Conservation (phyloP, 371 early-diverging fungal genomes). For the Rhizomucor pusillus region DNA sequence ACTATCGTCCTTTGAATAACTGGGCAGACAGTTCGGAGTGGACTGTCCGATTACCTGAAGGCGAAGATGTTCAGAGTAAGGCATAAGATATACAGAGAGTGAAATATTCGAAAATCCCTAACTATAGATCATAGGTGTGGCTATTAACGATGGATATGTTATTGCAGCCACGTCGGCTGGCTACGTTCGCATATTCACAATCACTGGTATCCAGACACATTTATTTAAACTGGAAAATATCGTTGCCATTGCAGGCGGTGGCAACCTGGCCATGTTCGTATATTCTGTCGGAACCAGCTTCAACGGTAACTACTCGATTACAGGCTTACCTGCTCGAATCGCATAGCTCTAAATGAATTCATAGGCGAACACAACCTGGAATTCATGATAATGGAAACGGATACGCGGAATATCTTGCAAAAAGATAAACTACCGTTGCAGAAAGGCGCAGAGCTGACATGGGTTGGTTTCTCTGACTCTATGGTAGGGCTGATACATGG, state of each 20-base stretch:
- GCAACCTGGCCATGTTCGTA: slow-evolving; percentile 36
- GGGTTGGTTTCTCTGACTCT: slow-evolving; percentile 85
- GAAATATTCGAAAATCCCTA: slow-evolving; percentile 4
- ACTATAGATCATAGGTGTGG: slow-evolving; percentile 48
- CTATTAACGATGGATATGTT: slow-evolving; percentile 66
- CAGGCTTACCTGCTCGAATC: too few relatives aligned
- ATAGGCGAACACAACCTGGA: slow-evolving; percentile 52
- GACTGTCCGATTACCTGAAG: slow-evolving; percentile 62
- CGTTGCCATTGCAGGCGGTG: slow-evolving; percentile 60
- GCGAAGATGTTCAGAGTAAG: slow-evolving; percentile 64
- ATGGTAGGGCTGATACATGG: slow-evolving; percentile 41
- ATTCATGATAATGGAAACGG: slow-evolving; percentile 68
- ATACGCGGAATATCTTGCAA: slow-evolving; percentile 55
- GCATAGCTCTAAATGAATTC: too few relatives aligned
- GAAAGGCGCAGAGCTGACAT: slow-evolving; percentile 59
- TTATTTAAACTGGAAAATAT: slow-evolving; percentile 66
- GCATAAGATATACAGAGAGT: neutral
- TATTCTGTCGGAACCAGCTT: slow-evolving; percentile 23
- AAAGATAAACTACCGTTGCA: slow-evolving; percentile 66
- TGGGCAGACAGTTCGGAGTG: slow-evolving; percentile 78
- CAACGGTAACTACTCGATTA: slow-evolving; percentile 18
- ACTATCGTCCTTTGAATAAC: slow-evolving; percentile 52
- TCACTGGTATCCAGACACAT: slow-evolving; percentile 74
- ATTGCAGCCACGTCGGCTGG: slow-evolving; percentile 75
- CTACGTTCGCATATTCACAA: slow-evolving; percentile 74